Evolutionary conservation across 106 monocot species (phyloP), one percentile per base, ranked within the genome.

Genomic region (Platanthera zijinensis): DNA sequence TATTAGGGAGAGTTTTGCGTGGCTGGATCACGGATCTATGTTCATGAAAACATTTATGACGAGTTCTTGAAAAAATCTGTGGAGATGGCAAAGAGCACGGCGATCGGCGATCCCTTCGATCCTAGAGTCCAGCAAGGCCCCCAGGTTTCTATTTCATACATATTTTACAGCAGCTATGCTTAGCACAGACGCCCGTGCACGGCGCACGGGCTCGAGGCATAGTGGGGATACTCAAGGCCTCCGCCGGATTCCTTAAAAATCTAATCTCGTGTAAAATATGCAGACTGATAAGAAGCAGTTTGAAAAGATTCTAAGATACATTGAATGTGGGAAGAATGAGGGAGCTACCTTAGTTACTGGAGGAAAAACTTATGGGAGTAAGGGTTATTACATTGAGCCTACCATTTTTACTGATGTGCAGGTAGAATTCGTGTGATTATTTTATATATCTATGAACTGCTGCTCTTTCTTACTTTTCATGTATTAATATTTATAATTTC

Each of bases 31-130:
- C 83, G 97, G 39, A 84, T 94, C 10, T 88, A 82, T 76, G 97
- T 99, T 18, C 97, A 99, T 75, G 97, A 99, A 82, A 88, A 89
- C 22, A 89, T 99, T n/a, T 99, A 94, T 28, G 94, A 99, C 68
- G 91, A 91, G 8, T 99, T 92, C 39, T 85, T 92, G 25, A 86
- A 74, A 79, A 94, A 86, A 50, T 59, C 82, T 4, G 82, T 71
- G 2, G 87, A 89, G 71, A 86, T 57, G 14, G 86, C 85, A 0
- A 86, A 90, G 51, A 80, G 48, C 19, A 88, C 84, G 93, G 86
- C 82, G 13, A 82, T 99, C n/a, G 97, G 97, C 80, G 97, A 99
- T 71, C 97, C 94, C 28, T 94, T 99, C 50, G 85, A 94, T 79
- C 84, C 85, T 6, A 52, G 69, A 8, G 83, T 83, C 59, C 80